These are phyloP conservation scores for Geotrichum restrictum DNA, from an alignment of 1,139 yeast species.

Conservation along the genomic window DNA sequence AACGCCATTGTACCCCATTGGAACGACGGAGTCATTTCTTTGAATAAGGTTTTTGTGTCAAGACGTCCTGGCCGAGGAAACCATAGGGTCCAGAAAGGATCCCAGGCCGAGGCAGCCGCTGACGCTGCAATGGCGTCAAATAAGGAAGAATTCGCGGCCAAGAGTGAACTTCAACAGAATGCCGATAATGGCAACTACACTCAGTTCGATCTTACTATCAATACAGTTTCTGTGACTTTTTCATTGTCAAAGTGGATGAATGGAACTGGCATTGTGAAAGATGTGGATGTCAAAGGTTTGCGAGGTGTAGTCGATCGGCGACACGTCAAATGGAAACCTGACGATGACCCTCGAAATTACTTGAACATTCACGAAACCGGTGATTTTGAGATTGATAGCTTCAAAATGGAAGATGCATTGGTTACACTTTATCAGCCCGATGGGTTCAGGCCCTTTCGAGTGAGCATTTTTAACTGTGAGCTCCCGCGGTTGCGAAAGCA, in stretches of 20 bases:
- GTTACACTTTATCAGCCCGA: constrained; percentile 79
- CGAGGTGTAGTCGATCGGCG: constrained; percentile 91
- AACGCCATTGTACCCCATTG: constrained; percentile 94
- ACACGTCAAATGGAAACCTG: constrained; percentile 76
- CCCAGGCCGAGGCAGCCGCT: constrained; percentile 63
- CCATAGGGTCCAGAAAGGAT: constrained; percentile 54
- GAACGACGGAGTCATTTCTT: constrained; percentile 81
- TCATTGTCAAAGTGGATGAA: constrained; percentile 84
- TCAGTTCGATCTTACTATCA: constrained; percentile 87
- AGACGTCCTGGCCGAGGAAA: constrained; percentile 59
- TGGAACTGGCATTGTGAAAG: constrained; percentile 82
- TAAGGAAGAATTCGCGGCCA: constrained; percentile 26
- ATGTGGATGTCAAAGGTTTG: constrained; percentile 75
- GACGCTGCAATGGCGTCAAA: constrained; percentile 28
- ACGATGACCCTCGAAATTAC: constrained; percentile 79
- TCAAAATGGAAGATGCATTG: constrained; percentile 77
- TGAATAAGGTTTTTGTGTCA: constrained; percentile 81
- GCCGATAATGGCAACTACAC: constrained; percentile 91
- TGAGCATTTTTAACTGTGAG: constrained; percentile 82
- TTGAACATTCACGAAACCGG: constrained; percentile 73
- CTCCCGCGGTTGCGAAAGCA: constrained; percentile 76
- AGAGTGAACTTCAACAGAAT: constrained; percentile 36
- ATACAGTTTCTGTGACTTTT: constrained; percentile 74
- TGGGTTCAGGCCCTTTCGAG: constrained; percentile 75
- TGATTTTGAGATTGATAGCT: constrained; percentile 85